These are phyloP conservation scores for Cinchona pubescens DNA, from an alignment of 257 asterid genomes.

Conservation along the genomic window DNA sequence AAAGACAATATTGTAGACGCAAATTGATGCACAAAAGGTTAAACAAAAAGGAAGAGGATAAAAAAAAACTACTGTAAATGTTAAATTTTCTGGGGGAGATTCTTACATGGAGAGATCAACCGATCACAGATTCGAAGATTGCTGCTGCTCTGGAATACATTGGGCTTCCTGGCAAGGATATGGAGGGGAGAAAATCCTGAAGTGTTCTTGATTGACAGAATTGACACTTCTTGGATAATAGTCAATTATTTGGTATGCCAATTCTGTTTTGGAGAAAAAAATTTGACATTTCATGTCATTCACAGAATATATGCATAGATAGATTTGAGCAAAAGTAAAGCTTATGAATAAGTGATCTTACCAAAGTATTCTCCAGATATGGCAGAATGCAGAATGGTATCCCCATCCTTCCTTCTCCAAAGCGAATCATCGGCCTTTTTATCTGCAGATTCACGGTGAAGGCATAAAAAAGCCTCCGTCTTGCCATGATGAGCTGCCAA, in stretches of 20 bases:
- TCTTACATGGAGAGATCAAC: conserved; percentile 42
- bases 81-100: not conserved
- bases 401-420: conserved; percentile 40
- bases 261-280: conserved; percentile 27
- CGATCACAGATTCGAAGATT: conserved; percentile 30
- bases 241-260: conserved; percentile 35
- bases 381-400: conserved; percentile 41
- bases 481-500: conserved; percentile 42
- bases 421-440: conserved; percentile 16
- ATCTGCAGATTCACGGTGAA: conserved; percentile 10
- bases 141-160: conserved; percentile 40
- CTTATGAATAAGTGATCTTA: conserved; percentile 9
- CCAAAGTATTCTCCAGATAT: conserved; percentile 43
- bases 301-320: too few species aligned
- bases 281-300: not conserved
- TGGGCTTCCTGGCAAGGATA: conserved; percentile 49
- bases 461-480: conserved; percentile 24
- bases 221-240: conserved; percentile 22
- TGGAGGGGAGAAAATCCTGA: conserved; percentile 57
- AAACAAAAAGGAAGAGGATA: not conserved
- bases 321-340: not conserved
- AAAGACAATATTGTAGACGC: not conserved
- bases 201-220: conserved; percentile 27
- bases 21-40: not conserved
- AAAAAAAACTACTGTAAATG: too few species aligned